Evolutionary conservation across 805 yeast species (phyloP), one percentile per base, ranked within the genome.

Genomic region (Yamadazyma sp.): DNA sequence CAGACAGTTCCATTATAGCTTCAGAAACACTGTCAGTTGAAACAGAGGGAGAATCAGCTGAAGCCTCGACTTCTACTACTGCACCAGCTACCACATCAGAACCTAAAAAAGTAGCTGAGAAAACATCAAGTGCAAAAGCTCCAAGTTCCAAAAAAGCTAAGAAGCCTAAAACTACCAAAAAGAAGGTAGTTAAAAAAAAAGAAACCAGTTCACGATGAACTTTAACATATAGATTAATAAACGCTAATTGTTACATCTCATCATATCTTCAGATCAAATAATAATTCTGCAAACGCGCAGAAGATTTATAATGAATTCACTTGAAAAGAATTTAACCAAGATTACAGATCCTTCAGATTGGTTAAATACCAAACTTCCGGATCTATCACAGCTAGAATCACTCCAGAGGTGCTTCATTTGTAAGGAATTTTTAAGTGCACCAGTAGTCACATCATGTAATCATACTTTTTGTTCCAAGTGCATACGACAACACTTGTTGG

Each of bases 381-480:
- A 55, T 12, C 55, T 86, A 3, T 48, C 69, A 2, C 79, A 73
- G 33, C 59, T 89, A 2, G 96, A 89, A 44, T 69, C 86, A 2
- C 63, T 81, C 17, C 64, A 87, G 33, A 55, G 95, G 50, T 89
- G 98, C 53, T 88, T 83, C 48, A 83, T 89, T 7, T 89, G 98
- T 58, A 86, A 88, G 49, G 96, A 87, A 41, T 76, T 82, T 44
- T 66, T 85, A 36, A 71, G 62, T 21, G 84, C 89, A 0, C 96
- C 98, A 1, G 86, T 86, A 23, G 60, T 83, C 27, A 85, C 96
- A 1, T 73, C 82, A 2, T 89, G 98, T 63, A 82, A 85, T 23
- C 97, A 89, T 56, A 80, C 89, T 1, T 89, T 87, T 55, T 89
- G 98, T 58, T 86, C 95, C 0, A 69, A 80, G 10, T 89, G 98